A percentile compares a stretch with the other conserved stretches of the same genome.
Evolutionary conservation across 768 basidiomycete genomes (phyloP).

Genomic region (Mycena belliarum): DNA sequence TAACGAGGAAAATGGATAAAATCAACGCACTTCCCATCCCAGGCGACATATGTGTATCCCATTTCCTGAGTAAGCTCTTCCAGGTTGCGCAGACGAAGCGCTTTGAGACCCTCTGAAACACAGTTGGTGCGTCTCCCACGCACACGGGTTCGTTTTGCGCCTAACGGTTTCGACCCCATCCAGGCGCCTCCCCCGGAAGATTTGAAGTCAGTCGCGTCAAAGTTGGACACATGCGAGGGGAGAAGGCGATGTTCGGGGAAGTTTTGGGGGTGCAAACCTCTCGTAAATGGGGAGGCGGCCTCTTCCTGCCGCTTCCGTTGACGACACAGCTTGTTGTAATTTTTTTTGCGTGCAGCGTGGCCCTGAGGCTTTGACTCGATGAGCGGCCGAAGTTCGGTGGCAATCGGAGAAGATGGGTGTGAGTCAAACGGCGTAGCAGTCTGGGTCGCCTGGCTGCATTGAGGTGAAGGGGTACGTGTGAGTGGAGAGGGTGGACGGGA

Average conservation of each 20-base stretch:
- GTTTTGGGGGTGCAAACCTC: not conserved
- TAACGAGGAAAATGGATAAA: not conserved
- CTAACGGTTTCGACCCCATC: not conserved
- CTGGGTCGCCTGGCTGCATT: not conserved
- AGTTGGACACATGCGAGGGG: not conserved
- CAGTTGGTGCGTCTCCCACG: too few relatives aligned
- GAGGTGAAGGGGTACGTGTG: not conserved
- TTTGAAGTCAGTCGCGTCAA: not conserved
- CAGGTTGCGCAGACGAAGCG: not conserved
- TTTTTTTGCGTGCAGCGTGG: not conserved
- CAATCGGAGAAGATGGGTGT: not conserved
- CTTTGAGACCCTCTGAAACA: too few relatives aligned
- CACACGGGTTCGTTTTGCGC: too few relatives aligned
- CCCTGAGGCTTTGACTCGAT: not conserved
- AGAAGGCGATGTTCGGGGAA: not conserved
- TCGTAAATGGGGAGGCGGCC: not conserved
- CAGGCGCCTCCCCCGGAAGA: not conserved
- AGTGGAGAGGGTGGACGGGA: not conserved
- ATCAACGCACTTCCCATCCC: slow-evolving; percentile 10
- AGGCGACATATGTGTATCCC: not conserved
- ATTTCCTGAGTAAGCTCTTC: not conserved
- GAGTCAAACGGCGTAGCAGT: not conserved
- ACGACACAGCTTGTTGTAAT: not conserved
- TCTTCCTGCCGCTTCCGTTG: not conserved
- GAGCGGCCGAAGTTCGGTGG: not conserved